Evolutionary conservation across 495 filamentous ascomycete genomes (phyloP), one percentile per base, ranked within the genome.

Genomic region (Neurospora intermedia): DNA sequence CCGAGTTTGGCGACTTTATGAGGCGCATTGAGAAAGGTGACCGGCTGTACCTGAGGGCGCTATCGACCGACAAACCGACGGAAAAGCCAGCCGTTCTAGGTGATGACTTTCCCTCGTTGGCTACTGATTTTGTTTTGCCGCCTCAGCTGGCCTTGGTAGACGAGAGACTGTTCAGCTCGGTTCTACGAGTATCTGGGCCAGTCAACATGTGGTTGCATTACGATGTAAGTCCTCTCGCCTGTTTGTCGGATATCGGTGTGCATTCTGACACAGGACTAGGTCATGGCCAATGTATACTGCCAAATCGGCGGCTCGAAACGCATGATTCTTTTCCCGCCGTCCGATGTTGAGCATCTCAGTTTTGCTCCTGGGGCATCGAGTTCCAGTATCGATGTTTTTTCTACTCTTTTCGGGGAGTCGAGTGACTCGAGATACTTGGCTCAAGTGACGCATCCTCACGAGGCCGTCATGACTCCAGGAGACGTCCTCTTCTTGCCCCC

Each of bases 121-220:
- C 88, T 8, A 70, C 81, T 20, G 93, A 96, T 78, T 96, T 97
- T 81, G 77, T 81, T 35, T 81, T 97, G 6, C 93, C 94, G 13
- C 78, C 85, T 11, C 83, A 89, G 69, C 82, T 97, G 38, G 81
- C 82, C 2, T 80, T 86, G n/a, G 88, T 90, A 3, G 78, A 78
- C 2, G 82, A 88, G 31, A 89, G 89, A 74, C 82, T 86, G n/a
- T 93, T 96, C 77, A 96, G 91, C 78, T 93, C 92, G 0, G 90
- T 93, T 0, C 80, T 97, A 35, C 85, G 94, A 38, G 89, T 97
- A 54, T 94, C 92, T 16, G 92, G 93, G 2, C 90, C 88, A 0
- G 93, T 96, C 4, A 90, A 88, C 38, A 93, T 98, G 89, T 97
- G 94, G 94, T 84, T 97, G 38, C 93, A 97, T 80, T 97, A 94